Evolutionary conservation across 441 rosid species (phyloP).

Genomic region (Eugenia klotzschiana): DNA sequence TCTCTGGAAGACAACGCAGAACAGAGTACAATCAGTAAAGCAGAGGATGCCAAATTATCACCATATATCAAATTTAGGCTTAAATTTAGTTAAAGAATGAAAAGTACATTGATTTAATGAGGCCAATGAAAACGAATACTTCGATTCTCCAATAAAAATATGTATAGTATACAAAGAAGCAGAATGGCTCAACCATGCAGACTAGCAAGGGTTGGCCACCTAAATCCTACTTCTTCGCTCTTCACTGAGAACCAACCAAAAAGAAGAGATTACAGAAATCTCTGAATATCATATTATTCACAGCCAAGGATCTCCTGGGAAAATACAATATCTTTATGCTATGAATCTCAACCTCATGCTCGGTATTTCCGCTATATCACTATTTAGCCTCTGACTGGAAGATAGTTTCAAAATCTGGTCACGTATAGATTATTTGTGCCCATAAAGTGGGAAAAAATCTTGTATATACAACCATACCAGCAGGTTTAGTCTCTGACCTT

Average conservation of each 20-base stretch:
- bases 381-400: not conserved
- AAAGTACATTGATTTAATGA: not conserved
- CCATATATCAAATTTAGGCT: not conserved
- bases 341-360: not conserved
- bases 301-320: not conserved
- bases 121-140: not conserved
- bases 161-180: not conserved
- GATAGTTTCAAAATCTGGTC: not conserved
- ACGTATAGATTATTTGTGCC: not conserved
- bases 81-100: not conserved
- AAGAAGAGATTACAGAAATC: not conserved
- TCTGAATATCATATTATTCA: not conserved
- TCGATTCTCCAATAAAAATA: not conserved
- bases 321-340: not conserved
- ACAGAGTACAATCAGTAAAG: not conserved
- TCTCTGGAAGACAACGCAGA: not conserved
- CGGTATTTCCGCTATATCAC: not conserved
- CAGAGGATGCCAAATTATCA: not conserved
- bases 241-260: not conserved
- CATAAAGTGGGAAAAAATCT: not conserved
- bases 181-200: not conserved
- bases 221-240: not conserved
- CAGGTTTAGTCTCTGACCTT: not conserved
- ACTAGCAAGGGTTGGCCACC: not conserved
- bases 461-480: not conserved